Percentiles rank a stretch among this genome's conserved stretches.
Conservation (phyloP, 192 early-diverging fungal species). For the Coemansia sp. region DNA sequence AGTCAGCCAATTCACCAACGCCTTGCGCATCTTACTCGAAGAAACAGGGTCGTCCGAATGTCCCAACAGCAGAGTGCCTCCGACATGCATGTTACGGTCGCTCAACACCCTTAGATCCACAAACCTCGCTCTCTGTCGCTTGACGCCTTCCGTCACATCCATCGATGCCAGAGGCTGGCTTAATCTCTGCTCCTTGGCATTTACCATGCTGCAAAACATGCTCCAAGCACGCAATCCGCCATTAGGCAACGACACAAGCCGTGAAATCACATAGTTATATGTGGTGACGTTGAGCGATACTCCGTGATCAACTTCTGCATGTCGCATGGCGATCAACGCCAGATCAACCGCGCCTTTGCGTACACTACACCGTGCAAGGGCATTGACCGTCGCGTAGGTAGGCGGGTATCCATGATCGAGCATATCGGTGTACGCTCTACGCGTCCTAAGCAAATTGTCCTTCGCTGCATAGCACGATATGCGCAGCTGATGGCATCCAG, state of each 20-base stretch:
- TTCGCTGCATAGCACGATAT: constrained; percentile 17
- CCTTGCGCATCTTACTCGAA: constrained; percentile 11
- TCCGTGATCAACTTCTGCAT: constrained; percentile 24
- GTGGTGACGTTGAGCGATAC: constrained; percentile 15
- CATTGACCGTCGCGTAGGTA: constrained; percentile 8
- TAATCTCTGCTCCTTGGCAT: constrained; percentile 16
- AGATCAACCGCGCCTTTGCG: constrained; percentile 13
- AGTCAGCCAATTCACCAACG: constrained; percentile 36
- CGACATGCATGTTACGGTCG: neutral
- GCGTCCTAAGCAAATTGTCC: constrained; percentile 31
- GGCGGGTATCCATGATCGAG: constrained; percentile 32
- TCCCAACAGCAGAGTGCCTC: constrained; percentile 1
- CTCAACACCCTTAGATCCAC: constrained; percentile 20
- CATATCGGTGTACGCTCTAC: constrained; percentile 43
- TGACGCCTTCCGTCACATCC: constrained; percentile 10
- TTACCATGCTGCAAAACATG: constrained; percentile 26
- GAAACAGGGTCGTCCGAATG: constrained; percentile 6
- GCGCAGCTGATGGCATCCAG: constrained; percentile 19
- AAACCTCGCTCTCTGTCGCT: constrained; percentile 9
- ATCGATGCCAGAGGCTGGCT: neutral
- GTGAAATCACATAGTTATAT: constrained; percentile 32
- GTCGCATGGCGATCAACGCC: constrained; percentile 27
- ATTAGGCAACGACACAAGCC: neutral
- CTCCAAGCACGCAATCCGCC: neutral
- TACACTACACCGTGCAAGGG: constrained; percentile 35